Evolutionary conservation across 805 yeast genomes (phyloP), one percentile per base, ranked within the genome.

Genomic region (Kodamaea neixiangensis): DNA sequence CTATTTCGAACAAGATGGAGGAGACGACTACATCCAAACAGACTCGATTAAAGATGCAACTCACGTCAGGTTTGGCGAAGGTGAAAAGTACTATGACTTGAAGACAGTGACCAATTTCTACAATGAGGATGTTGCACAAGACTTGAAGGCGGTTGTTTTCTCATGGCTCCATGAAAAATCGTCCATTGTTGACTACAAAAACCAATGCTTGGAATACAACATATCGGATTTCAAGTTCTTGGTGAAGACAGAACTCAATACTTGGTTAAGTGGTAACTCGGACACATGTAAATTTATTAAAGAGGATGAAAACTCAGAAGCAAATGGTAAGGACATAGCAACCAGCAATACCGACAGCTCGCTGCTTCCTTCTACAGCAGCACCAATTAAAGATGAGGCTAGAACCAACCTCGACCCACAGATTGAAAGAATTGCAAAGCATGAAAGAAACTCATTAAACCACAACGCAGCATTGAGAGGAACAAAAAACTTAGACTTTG

Each of bases 211-310:
- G 59, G 78, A 77, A 46, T 71, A 78, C 37, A 77, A 80, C 2
- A 77, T 93, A 31, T 76, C 82, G 2, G 89, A 89, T 55, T 80
- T 93, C 63, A 83, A 89, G 51, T 92, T 93, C 63, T 69, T 89
- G 64, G 96, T 90, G 60, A 84, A 96, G 68, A 85, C 90, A 7
- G 97, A 93, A 63, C 77, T 93, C 54, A 77, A 86, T 49, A 80
- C 89, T 25, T 92, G 94, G 91, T 76, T 93, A 47, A 79, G 78
- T 53, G 97, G 97, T 3, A 76, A 81, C 17, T 73, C 83, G 2
- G 82, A 77, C 35, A 74, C 78, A 19, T 83, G 89, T 55, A 79
- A 82, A 48, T 85, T 78, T 62, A 68, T 85, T 31, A 67, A 65
- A 41, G 68, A 68, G 33, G 54, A 53, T 2, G 51, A 38, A 14